phyloP scores from a whole-genome alignment of 225 moss, liverwort and hornwort genomes.

The Marchantia paleacea region DNA sequence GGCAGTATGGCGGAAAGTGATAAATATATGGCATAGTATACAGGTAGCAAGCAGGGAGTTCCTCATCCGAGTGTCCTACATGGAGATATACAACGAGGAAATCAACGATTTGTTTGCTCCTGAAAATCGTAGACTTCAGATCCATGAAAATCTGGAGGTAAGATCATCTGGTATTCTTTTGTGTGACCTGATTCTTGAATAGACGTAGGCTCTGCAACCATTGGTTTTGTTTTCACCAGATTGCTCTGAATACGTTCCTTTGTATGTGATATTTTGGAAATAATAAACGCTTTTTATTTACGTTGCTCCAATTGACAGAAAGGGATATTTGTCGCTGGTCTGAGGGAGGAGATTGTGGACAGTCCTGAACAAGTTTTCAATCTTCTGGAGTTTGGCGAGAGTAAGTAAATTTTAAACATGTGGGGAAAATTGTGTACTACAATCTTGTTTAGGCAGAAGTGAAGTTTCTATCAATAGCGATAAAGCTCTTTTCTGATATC shows the following conservation, averaged over 20 bases:
- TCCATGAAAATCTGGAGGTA: slow-evolving; percentile 89
- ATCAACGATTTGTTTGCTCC: slow-evolving; percentile 85
- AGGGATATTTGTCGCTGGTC: slow-evolving; percentile 86
- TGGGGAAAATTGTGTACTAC: too few species aligned
- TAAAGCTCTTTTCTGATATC: background rate
- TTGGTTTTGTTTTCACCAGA: too few species aligned
- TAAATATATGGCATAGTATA: background rate
- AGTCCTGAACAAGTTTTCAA: slow-evolving; percentile 82
- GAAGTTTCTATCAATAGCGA: background rate
- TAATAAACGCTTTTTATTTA: too few species aligned
- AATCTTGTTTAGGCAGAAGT: too few species aligned
- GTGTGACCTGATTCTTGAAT: too few species aligned
- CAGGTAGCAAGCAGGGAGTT: slow-evolving; percentile 71
- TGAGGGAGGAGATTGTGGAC: slow-evolving; percentile 89
- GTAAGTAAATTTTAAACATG: slow-evolving; percentile 35
- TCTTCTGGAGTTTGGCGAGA: slow-evolving; percentile 81
- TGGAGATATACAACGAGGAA: slow-evolving; percentile 96
- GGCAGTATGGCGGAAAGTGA: background rate
- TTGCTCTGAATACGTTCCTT: too few species aligned
- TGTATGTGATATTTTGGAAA: too few species aligned
- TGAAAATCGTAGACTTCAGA: slow-evolving; percentile 71
- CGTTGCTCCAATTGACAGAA: slow-evolving; percentile 46
- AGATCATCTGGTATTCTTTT: background rate
- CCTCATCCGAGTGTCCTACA: slow-evolving; percentile 80
- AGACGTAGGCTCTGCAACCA: too few species aligned